Percentiles rank a stretch among this genome's conserved stretches.
These are phyloP conservation scores for Geotrichum histeridarum DNA, from an alignment of 1,139 yeast species.

Conservation along the genomic window DNA sequence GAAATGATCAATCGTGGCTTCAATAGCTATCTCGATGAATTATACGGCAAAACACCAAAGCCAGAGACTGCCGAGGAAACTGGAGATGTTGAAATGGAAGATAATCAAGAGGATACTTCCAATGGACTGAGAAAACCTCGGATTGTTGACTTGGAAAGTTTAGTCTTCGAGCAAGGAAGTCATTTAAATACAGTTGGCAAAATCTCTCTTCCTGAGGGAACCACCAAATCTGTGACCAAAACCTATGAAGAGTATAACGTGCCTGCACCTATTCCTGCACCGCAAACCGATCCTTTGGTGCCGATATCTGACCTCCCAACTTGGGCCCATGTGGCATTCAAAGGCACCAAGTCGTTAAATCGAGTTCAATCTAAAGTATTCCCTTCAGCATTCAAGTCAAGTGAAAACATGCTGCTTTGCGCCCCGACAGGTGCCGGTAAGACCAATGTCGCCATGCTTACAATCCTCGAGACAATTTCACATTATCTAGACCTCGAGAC, in stretches of 20 bases:
- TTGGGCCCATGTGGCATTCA: conserved; percentile 76
- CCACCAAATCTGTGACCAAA: conserved; percentile 68
- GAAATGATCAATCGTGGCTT: conserved; percentile 38
- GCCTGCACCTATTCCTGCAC: conserved; percentile 62
- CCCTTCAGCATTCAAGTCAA: conserved; percentile 67
- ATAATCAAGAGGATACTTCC: conserved; percentile 27
- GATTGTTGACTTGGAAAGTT: conserved; percentile 57
- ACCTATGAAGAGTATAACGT: conserved; percentile 82
- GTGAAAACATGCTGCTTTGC: conserved; percentile 73
- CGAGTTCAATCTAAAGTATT: conserved; percentile 78
- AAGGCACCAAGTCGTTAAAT: conserved; percentile 60
- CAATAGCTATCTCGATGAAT: conserved; percentile 32
- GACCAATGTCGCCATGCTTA: conserved; percentile 87
- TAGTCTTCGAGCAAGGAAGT: conserved; percentile 67
- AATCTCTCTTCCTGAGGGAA: conserved; percentile 73
- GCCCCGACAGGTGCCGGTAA: conserved; percentile 99
- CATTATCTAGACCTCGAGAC: conserved; percentile 47
- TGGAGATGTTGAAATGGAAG: conserved; percentile 26
- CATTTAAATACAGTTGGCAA: conserved; percentile 62
- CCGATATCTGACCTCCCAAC: conserved; percentile 61
- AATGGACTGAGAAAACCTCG: conserved; percentile 43
- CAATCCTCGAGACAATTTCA: conserved; percentile 59
- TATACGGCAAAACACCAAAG: conserved; percentile 25
- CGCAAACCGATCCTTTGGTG: conserved; percentile 47
- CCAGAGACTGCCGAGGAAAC: conserved; percentile 21